Evolutionary conservation across 768 basidiomycete genomes (phyloP).

Genomic region (Imleria badia): DNA sequence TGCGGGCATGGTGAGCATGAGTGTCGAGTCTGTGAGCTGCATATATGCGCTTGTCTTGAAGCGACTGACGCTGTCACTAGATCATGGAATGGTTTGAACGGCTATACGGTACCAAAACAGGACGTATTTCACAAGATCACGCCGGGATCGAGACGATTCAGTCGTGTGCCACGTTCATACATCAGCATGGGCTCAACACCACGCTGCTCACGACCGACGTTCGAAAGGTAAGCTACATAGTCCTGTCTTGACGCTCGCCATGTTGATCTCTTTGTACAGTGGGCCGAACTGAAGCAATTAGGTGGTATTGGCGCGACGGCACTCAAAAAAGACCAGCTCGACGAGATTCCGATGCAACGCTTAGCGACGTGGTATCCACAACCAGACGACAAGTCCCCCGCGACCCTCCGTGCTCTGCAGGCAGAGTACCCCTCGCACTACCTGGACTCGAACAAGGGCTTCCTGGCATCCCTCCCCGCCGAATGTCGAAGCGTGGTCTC

Average conservation of each 20-base stretch:
- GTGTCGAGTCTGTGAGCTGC: conserved; percentile 46
- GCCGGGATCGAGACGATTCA: conserved; percentile 50
- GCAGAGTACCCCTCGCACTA: conserved; percentile 40
- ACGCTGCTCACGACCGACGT: conserved; percentile 43
- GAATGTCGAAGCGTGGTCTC: conserved; percentile 35
- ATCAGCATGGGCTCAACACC: conserved; percentile 37
- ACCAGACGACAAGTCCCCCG: conserved; percentile 26
- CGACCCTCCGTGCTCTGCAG: conserved; percentile 36
- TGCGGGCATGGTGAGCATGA: conserved; percentile 48
- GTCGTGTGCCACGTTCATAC: conserved; percentile 45
- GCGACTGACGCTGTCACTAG: conserved; percentile 27
- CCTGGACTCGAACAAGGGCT: conserved; percentile 32
- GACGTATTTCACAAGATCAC: conserved; percentile 23
- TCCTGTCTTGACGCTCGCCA: not conserved
- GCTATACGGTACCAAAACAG: conserved; percentile 13
- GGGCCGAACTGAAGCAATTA: conserved; percentile 42
- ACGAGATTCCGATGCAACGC: conserved; percentile 30
- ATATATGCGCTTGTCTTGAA: not conserved
- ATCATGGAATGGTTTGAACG: conserved; percentile 44
- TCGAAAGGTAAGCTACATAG: conserved; percentile 35
- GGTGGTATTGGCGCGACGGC: conserved; percentile 45
- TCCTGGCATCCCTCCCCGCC: conserved; percentile 38
- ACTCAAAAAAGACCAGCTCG: conserved; percentile 41
- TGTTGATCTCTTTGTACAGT: conserved; percentile 24
- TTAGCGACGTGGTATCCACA: conserved; percentile 32